These are phyloP conservation scores for Trichoderma aggressivum DNA, from an alignment of 2,329 filamentous ascomycete genomes.

Conservation along the genomic window DNA sequence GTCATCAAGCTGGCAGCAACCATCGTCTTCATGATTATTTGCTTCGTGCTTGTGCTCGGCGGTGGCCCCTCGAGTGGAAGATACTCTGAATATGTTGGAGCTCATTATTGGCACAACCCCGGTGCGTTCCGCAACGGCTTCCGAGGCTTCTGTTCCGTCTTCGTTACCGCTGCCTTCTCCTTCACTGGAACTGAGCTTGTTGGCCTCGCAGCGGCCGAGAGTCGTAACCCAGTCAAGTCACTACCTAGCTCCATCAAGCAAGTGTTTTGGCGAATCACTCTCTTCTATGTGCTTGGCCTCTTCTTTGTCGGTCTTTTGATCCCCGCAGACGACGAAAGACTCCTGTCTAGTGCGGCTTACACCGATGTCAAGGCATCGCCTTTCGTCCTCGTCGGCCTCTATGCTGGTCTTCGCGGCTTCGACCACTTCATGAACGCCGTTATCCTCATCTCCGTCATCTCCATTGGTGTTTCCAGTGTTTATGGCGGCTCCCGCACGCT, in stretches of 20 bases:
- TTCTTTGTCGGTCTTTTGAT: conserved; percentile 47
- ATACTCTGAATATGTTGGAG: conserved; percentile 43
- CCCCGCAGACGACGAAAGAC: conserved; percentile 39
- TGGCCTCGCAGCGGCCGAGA: conserved; percentile 67
- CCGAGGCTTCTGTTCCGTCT: conserved; percentile 65
- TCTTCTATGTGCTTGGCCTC: conserved; percentile 50
- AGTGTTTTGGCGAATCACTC: conserved; percentile 54
- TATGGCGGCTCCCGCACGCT: conserved; percentile 56
- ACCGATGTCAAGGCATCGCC: conserved; percentile 42
- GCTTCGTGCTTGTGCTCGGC: conserved; percentile 54
- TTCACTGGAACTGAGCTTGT: conserved; percentile 68
- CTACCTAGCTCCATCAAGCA: conserved; percentile 79
- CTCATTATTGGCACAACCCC: conserved; percentile 42
- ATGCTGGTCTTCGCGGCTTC: conserved; percentile 46
- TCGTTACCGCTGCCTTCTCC: conserved; percentile 67
- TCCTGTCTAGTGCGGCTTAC: conserved; percentile 47
- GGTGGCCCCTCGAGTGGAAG: conserved; percentile 48
- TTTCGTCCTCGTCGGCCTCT: conserved; percentile 48
- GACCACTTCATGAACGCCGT: conserved; percentile 53
- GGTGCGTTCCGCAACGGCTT: conserved; percentile 65
- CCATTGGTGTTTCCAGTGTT: conserved; percentile 52
- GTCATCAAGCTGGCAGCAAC: conserved; percentile 56
- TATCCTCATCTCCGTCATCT: conserved; percentile 52
- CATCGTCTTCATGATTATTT: conserved; percentile 60
- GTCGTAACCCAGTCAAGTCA: conserved; percentile 62